phyloP scores from a whole-genome alignment of 208 protist species.

The Angomonas ambiguus region DNA sequence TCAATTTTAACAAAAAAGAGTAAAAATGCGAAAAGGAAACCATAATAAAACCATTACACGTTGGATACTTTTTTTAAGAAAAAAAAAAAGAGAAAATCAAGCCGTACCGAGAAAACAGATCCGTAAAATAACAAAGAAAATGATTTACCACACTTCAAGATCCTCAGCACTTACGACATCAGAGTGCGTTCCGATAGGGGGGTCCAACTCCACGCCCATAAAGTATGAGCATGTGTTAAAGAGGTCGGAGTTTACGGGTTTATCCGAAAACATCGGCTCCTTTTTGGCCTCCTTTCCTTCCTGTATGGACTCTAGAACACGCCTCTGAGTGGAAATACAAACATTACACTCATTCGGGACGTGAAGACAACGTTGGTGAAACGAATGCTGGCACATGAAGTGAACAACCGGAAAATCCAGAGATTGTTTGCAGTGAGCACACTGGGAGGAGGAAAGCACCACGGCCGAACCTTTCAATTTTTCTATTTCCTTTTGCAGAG shows the following conservation, averaged over 20 bases:
- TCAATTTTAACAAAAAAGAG: background rate
- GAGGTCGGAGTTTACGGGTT: background rate
- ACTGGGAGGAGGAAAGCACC: conserved; percentile 86
- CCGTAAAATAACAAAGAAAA: background rate
- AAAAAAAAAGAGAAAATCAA: background rate
- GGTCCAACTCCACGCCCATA: background rate
- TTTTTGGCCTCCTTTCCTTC: conserved; percentile 10
- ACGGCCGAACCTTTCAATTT: conserved; percentile 63
- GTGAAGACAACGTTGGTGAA: conserved; percentile 88
- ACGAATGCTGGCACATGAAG: conserved; percentile 93
- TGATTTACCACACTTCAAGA: conserved; percentile 1
- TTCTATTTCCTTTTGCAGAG: conserved; percentile 65
- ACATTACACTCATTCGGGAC: conserved; percentile 55
- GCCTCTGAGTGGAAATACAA: conserved; percentile 28
- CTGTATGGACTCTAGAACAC: conserved; percentile 19
- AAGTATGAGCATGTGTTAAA: background rate
- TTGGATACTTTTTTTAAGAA: background rate
- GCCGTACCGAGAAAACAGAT: background rate
- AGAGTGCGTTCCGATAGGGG: background rate
- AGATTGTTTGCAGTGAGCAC: conserved; percentile 63
- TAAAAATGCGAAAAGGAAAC: background rate
- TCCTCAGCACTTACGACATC: background rate
- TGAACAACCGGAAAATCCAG: conserved; percentile 94
- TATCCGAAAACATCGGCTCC: background rate
- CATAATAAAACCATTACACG: background rate